Evolutionary conservation across 2,329 filamentous ascomycete species (phyloP).

Genomic region (Cladosporium sp.): DNA sequence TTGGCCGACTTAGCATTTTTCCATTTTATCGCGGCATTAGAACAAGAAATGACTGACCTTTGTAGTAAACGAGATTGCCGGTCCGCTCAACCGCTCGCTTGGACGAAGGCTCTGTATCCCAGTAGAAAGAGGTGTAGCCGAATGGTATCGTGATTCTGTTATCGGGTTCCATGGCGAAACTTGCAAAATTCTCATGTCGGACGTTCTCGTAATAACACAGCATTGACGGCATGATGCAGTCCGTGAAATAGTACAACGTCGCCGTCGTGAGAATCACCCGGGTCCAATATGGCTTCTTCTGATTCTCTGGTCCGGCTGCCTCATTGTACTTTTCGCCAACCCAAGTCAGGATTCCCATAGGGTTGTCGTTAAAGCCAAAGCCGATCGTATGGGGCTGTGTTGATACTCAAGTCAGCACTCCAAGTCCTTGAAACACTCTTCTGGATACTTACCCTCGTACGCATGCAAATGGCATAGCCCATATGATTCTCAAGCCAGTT

Average conservation of each 20-base stretch:
- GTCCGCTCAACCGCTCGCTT: constrained; percentile 33
- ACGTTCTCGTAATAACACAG: constrained; percentile 39
- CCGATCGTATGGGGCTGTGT: constrained; percentile 39
- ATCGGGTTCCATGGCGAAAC: constrained; percentile 32
- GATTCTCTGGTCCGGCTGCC: constrained; percentile 33
- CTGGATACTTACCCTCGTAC: constrained; percentile 27
- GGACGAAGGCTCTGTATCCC: constrained; percentile 34
- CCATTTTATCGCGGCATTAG: not conserved
- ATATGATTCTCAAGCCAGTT: constrained; percentile 39
- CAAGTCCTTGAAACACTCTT: not conserved
- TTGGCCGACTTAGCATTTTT: constrained; percentile 3
- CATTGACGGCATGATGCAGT: constrained; percentile 35
- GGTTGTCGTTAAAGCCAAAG: constrained; percentile 40
- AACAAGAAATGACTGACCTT: constrained; percentile 15
- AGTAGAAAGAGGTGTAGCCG: constrained; percentile 36
- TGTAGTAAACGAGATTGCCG: constrained; percentile 37
- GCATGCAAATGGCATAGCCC: constrained; percentile 41
- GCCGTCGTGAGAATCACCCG: constrained; percentile 30
- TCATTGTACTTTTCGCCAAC: constrained; percentile 44
- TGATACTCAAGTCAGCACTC: not conserved
- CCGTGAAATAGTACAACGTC: constrained; percentile 37
- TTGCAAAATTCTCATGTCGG: constrained; percentile 35
- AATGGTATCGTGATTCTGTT: constrained; percentile 36
- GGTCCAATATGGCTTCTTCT: constrained; percentile 30
- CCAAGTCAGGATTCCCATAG: constrained; percentile 42